Evolutionary conservation across 495 filamentous ascomycete genomes (phyloP).

Genomic region (Trichocladium antarcticum): DNA sequence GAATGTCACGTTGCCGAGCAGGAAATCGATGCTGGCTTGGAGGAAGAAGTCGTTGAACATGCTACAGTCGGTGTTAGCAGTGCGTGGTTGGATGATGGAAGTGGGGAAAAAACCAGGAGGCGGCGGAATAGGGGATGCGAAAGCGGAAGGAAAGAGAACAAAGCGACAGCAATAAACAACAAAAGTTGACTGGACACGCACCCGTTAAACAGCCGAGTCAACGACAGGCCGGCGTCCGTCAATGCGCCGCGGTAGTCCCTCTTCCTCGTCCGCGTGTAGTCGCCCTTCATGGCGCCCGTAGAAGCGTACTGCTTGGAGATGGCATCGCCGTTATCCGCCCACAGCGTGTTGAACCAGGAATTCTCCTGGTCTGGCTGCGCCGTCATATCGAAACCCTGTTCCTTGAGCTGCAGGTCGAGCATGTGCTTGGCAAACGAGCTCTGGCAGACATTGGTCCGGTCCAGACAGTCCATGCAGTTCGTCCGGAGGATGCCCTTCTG

Average conservation of each 20-base stretch:
- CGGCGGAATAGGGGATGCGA: too few species aligned
- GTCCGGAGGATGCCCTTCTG: conserved; percentile 74
- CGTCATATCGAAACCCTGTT: conserved; percentile 61
- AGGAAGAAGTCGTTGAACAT: conserved; percentile 95
- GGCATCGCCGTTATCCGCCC: conserved; percentile 87
- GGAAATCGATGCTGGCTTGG: conserved; percentile 85
- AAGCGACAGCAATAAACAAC: too few species aligned
- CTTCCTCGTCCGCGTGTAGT: conserved; percentile 84
- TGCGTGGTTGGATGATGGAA: background rate
- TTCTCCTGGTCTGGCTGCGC: conserved; percentile 59
- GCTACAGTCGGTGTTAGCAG: conserved; percentile 46
- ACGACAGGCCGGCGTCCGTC: conserved; percentile 82
- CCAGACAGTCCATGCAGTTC: conserved; percentile 97
- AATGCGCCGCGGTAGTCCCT: conserved; percentile 84
- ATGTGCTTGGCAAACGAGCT: conserved; percentile 69
- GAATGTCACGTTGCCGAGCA: conserved; percentile 77
- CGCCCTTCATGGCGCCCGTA: conserved; percentile 86
- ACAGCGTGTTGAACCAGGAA: conserved; percentile 85
- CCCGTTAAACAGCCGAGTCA: conserved; percentile 59
- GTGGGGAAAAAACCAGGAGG: too few species aligned
- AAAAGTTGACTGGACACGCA: conserved; percentile 21
- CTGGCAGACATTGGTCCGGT: conserved; percentile 88
- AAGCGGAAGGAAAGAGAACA: background rate
- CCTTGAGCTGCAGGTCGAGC: conserved; percentile 62
- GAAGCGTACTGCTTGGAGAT: conserved; percentile 71